A percentile compares a stretch with the other conserved stretches of the same genome.
These are phyloP conservation scores for Bryum argenteum DNA, from an alignment of 225 moss, liverwort and hornwort genomes.

Conservation along the genomic window DNA sequence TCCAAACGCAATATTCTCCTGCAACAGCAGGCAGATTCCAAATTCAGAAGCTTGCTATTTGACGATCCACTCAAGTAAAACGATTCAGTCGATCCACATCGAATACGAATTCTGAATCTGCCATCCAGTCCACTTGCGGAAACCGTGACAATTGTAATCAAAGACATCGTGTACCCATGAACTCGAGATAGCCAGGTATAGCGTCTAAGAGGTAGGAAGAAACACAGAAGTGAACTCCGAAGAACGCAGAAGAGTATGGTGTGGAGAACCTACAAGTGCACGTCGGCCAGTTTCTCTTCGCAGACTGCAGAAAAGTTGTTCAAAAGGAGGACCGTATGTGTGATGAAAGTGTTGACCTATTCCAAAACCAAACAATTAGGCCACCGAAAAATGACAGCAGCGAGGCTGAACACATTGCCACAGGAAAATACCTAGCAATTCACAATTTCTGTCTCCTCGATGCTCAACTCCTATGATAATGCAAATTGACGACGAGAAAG, in stretches of 20 bases:
- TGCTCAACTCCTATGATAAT: background rate
- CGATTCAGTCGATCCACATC: constrained; percentile 1
- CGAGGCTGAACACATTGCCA: no score
- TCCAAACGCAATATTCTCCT: constrained; percentile 61
- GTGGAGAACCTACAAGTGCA: constrained; percentile 47
- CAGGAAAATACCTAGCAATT: no score
- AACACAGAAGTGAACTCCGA: background rate
- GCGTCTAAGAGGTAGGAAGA: background rate
- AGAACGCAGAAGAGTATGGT: constrained; percentile 6
- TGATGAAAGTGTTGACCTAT: constrained; percentile 59
- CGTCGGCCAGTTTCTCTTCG: constrained; percentile 55
- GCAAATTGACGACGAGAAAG: background rate
- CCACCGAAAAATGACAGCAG: background rate
- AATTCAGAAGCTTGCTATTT: background rate
- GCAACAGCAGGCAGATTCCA: constrained; percentile 7
- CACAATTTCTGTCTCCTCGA: background rate
- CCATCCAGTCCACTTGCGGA: constrained; percentile 3
- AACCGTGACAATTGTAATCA: no score
- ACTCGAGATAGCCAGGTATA: no score
- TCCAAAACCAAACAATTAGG: constrained; percentile 7
- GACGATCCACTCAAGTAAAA: background rate
- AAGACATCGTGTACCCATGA: no score
- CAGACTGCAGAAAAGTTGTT: constrained; percentile 58
- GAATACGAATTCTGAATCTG: background rate
- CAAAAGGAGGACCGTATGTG: constrained; percentile 51